phyloP scores from a whole-genome alignment of 1,284 basidiomycete species.

The Heliocybe sulcata region DNA sequence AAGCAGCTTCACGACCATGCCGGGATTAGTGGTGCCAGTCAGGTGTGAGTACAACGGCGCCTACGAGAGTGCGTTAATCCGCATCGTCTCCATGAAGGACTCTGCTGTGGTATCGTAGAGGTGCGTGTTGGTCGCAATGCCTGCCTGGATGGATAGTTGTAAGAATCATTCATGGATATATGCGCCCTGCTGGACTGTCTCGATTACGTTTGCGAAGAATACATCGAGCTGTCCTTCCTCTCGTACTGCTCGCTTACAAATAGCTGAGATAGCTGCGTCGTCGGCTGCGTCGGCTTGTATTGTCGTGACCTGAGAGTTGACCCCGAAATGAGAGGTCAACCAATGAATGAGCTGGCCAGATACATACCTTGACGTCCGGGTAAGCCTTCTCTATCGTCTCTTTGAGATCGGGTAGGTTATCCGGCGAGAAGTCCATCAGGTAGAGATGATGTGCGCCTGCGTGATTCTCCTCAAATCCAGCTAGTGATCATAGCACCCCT shows the following conservation, averaged over 20 bases:
- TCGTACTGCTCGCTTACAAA: conserved; percentile 67
- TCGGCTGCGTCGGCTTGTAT: conserved; percentile 81
- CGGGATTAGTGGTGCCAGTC: conserved; percentile 5
- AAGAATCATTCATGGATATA: background rate
- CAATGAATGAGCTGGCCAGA: background rate
- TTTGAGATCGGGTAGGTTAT: conserved; percentile 69
- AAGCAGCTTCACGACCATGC: conserved; percentile 56
- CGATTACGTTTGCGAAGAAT: conserved; percentile 87
- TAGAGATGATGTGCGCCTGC: conserved; percentile 84
- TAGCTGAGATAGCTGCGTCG: conserved; percentile 57
- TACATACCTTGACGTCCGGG: conserved; percentile 68
- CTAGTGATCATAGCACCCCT: background rate
- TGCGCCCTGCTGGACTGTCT: background rate
- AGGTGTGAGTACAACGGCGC: conserved; percentile 17
- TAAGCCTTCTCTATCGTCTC: conserved; percentile 61
- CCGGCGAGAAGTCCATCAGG: conserved; percentile 70
- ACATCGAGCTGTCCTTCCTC: conserved; percentile 87
- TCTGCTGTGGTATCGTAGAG: conserved; percentile 57
- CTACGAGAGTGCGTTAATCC: conserved; percentile 79
- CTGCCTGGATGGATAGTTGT: conserved; percentile 43
- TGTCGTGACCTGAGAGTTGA: conserved; percentile 49
- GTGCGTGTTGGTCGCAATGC: conserved; percentile 39
- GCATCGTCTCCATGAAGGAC: conserved; percentile 70
- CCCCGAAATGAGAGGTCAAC: background rate
- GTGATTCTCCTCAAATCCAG: conserved; percentile 5